These are phyloP conservation scores for Cardiospermum halicacabum DNA, from an alignment of 345 rosid genomes.

Conservation along the genomic window DNA sequence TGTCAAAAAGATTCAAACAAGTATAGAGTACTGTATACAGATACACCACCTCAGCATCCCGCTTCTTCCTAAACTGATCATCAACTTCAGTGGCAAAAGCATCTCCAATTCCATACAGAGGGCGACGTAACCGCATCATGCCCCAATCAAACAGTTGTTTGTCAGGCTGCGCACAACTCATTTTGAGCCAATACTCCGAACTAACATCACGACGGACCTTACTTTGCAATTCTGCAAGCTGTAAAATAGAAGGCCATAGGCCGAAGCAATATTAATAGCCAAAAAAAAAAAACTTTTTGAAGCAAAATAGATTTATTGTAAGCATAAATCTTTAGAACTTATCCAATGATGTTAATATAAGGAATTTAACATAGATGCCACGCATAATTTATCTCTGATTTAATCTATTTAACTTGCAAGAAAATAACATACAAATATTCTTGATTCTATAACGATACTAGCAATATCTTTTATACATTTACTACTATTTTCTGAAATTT, in stretches of 20 bases:
- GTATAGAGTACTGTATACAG: not conserved
- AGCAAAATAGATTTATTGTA: not conserved
- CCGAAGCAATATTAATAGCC: constrained; percentile 22
- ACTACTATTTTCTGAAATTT: no score
- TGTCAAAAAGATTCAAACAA: constrained; percentile 5
- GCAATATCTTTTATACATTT: no score
- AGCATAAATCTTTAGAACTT: constrained; percentile 14
- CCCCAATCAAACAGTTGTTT: constrained; percentile 93
- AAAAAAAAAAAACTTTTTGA: constrained; percentile 20
- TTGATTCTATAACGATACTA: no score
- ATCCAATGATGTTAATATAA: not conserved
- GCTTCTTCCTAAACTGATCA: constrained; percentile 88
- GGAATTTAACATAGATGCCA: no score
- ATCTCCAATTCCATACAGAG: constrained; percentile 79
- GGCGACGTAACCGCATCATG: constrained; percentile 78
- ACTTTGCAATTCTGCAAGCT: constrained; percentile 80
- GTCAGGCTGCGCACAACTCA: constrained; percentile 61
- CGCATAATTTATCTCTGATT: no score
- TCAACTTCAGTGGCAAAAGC: constrained; percentile 86
- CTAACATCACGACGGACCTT: constrained; percentile 76
- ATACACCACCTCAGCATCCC: constrained; percentile 80
- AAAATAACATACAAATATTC: no score
- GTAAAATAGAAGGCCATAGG: constrained; percentile 33
- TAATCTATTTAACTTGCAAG: no score
- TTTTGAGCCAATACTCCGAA: constrained; percentile 82